These are phyloP conservation scores for Kluyveromyces lactis DNA, from an alignment of 805 yeast genomes.

Conservation along the genomic window DNA sequence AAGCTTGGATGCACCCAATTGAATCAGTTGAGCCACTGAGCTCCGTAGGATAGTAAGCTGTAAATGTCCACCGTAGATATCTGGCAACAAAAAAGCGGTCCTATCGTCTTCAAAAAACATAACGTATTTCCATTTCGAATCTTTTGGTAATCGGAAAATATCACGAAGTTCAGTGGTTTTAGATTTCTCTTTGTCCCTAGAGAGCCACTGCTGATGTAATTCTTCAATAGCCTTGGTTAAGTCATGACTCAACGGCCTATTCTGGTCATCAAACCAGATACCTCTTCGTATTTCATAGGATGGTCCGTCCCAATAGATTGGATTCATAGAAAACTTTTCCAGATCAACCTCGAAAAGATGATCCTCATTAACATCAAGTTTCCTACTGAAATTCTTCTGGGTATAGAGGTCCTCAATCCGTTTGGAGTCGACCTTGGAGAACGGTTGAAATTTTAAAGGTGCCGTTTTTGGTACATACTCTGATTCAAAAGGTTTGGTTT, in stretches of 20 bases:
- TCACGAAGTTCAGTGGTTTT: constrained; percentile 18
- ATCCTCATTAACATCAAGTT: constrained; percentile 72
- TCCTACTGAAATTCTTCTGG: background rate
- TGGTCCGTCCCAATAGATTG: constrained; percentile 88
- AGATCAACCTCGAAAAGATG: constrained; percentile 67
- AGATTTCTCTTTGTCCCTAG: constrained; percentile 7
- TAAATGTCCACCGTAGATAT: constrained; percentile 34
- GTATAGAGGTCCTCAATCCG: constrained; percentile 47
- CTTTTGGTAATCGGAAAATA: constrained; percentile 19
- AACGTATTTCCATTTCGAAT: background rate
- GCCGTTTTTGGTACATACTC: constrained; percentile 41
- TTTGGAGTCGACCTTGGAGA: constrained; percentile 53
- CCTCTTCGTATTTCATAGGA: constrained; percentile 76
- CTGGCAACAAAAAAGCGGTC: constrained; percentile 42
- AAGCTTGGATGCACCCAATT: constrained; percentile 42
- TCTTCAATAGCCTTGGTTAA: constrained; percentile 54
- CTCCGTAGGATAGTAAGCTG: constrained; percentile 30
- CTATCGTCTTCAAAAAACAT: constrained; percentile 27
- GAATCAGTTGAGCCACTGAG: constrained; percentile 25
- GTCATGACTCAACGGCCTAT: constrained; percentile 43
- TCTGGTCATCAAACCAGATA: constrained; percentile 63
- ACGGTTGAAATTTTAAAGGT: constrained; percentile 59
- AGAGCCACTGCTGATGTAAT: background rate
- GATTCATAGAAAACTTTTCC: constrained; percentile 41
- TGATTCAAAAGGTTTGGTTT: constrained; percentile 54